Base-by-base conservation (phyloP, 2,329 filamentous ascomycete genomes). In the Cercospora beticola region DNA sequence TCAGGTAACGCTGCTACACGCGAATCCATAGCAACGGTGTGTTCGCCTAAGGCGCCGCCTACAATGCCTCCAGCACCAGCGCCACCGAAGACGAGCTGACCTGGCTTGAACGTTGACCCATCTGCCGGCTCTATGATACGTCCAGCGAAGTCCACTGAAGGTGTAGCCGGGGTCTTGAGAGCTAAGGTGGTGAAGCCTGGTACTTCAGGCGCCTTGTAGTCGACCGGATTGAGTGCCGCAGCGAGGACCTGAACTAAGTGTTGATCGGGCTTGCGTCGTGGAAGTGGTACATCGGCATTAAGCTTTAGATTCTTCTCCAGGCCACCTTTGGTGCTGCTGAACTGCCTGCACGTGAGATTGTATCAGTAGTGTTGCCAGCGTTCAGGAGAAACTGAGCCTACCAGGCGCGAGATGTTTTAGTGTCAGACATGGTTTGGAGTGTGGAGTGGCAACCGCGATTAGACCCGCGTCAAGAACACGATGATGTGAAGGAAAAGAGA, bases 201-300 rank as follows among this genome's bases (percentile, higher is more conserved):
- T 30, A 83, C 78, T 64, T 90, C 88, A 9, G 86, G 81, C 1
- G 86, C 71, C 77, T 91, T 91, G 82, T 88, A 86, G 81, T 91
- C 89, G 30, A 86, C 85, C 64, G 74, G 74, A 75, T 90, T 91
- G 71, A 90, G 75, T 26, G 84, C 79, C 28, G 83, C 81, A 66
- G 82, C 80, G 67, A 85, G 78, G 7, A 90, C 85, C 70, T 85
- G 79, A 60, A 90, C 79, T 14, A 90, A 82, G 56, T 89, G 75
- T 69, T 87, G 81, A 57, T 77, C 78, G n/a, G 73, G 73, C 68
- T 71, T 79, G 54, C 77, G 77, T 16, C 74, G 70, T 5, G 81
- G 76, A 10, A 82, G 74, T 3, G 83, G 77, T 4, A 83, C 80
- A 10, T 78, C 74, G 1, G 80, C 71, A 71, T 82, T 79, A 28